These are phyloP conservation scores for Amanita rimosa DNA, from an alignment of 768 basidiomycete species.

Conservation along the genomic window DNA sequence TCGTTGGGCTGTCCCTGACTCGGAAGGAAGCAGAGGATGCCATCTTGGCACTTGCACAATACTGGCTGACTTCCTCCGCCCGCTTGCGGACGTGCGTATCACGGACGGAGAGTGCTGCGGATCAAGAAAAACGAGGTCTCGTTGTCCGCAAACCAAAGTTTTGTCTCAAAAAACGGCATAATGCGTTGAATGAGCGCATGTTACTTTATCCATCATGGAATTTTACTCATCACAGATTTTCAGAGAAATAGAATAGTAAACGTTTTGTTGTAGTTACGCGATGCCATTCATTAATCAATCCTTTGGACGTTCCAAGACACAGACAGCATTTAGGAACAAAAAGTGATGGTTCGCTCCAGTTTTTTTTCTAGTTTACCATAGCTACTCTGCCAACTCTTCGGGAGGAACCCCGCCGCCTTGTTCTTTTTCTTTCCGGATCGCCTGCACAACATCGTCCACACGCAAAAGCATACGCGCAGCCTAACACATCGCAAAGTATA, in stretches of 20 bases:
- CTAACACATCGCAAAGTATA: background rate
- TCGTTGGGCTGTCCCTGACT: no score
- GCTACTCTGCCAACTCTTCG: slow-evolving; percentile 9
- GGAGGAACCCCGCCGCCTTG: slow-evolving; percentile 18
- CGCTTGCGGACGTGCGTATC: no score
- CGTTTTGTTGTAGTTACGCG: background rate
- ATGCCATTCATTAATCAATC: background rate
- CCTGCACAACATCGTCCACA: slow-evolving; percentile 91
- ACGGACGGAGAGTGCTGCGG: no score
- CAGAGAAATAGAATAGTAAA: background rate
- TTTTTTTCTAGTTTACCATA: background rate
- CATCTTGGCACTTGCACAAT: no score
- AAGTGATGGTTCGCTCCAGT: background rate
- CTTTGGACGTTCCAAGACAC: background rate
- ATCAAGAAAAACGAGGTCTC: no score
- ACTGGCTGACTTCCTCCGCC: no score
- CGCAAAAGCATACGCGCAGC: slow-evolving; percentile 86
- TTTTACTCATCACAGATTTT: no score
- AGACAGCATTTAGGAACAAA: background rate
- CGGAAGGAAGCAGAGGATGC: no score
- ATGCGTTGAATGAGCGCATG: no score
- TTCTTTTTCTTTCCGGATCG: slow-evolving; percentile 65
- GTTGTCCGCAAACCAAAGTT: no score
- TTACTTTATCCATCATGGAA: no score
- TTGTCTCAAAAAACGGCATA: no score